phyloP scores from a whole-genome alignment of 1,284 basidiomycete genomes.

The Leccinum pseudoinsigne region DNA sequence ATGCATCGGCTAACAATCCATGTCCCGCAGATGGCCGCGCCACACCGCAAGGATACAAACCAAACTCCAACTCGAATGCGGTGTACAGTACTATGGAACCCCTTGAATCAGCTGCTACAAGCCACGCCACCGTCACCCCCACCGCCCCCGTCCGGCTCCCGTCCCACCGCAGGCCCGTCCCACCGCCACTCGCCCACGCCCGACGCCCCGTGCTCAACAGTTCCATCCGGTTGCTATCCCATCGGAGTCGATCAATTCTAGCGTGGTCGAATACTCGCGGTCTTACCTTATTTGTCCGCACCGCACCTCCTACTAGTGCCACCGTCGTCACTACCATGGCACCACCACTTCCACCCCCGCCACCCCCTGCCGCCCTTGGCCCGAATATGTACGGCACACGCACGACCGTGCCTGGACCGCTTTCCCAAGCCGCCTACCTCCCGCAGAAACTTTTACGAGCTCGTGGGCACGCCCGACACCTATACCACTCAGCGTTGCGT shows the following conservation, averaged over 20 bases:
- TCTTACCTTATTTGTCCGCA: conserved; percentile 28
- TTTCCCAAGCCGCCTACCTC: background rate
- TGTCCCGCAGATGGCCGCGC: background rate
- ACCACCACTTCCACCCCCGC: background rate
- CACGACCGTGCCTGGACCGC: background rate
- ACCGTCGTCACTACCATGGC: background rate
- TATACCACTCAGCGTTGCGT: conserved; percentile 12
- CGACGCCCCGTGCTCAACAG: conserved; percentile 10
- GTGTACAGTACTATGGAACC: background rate
- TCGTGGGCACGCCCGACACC: conserved; percentile 26
- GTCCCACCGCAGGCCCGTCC: background rate
- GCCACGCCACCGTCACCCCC: background rate
- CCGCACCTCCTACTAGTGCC: conserved; percentile 1
- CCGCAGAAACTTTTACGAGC: conserved; percentile 28
- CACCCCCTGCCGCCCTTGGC: background rate
- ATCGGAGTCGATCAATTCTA: conserved; percentile 34
- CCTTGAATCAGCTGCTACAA: background rate
- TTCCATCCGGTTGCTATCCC: conserved; percentile 22
- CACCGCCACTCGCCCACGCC: conserved; percentile 2
- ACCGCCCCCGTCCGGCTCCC: background rate
- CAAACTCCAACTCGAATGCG: background rate
- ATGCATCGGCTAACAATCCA: background rate
- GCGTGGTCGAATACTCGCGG: conserved; percentile 13
- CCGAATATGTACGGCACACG: background rate
- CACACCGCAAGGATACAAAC: background rate